phyloP scores from a whole-genome alignment of 2,329 filamentous ascomycete genomes.

The Trichoderma sp. region DNA sequence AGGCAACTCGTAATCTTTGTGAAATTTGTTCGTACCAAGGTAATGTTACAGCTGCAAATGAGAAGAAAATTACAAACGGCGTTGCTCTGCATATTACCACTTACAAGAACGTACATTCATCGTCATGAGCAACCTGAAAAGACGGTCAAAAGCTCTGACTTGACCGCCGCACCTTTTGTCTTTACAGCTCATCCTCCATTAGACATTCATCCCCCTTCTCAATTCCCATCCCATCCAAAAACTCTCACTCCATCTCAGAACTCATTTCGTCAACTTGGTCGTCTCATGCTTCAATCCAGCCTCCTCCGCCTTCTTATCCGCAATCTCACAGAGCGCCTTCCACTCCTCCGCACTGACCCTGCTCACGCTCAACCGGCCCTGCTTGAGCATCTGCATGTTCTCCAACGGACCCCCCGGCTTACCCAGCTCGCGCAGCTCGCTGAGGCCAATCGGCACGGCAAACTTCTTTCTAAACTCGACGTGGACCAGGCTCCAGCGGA shows the following conservation, averaged over 20 bases:
- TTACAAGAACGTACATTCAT: background rate
- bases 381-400: slow-evolving; percentile 80
- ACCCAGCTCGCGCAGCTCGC: slow-evolving; percentile 68
- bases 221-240: background rate
- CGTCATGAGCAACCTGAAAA: background rate
- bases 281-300: slow-evolving; percentile 42
- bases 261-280: slow-evolving; percentile 8
- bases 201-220: background rate
- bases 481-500: slow-evolving; percentile 81
- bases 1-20: background rate
- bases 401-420: slow-evolving; percentile 59
- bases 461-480: slow-evolving; percentile 88
- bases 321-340: slow-evolving; percentile 59
- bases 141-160: background rate
- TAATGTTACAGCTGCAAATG: background rate
- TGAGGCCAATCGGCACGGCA: slow-evolving; percentile 65
- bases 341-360: slow-evolving; percentile 66
- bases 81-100: background rate
- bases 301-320: slow-evolving; percentile 44
- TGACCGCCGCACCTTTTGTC: background rate
- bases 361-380: slow-evolving; percentile 79
- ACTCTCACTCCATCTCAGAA: background rate
- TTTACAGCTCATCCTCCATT: background rate
- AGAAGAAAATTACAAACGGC: background rate
- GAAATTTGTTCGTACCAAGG: background rate